phyloP scores from a whole-genome alignment of 768 basidiomycete species.

The Galerina sulciceps region DNA sequence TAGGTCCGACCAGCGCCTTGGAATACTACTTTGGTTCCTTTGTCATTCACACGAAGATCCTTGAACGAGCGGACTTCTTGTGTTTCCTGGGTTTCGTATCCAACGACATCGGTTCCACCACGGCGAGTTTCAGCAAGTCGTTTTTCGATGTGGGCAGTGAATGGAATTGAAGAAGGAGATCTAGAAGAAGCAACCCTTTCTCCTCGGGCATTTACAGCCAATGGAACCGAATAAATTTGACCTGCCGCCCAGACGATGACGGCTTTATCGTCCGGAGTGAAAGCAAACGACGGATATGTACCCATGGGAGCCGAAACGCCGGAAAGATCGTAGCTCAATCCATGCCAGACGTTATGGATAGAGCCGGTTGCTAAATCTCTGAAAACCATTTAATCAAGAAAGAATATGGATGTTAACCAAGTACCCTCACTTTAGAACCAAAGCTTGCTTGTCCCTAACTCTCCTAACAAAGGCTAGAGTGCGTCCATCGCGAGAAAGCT shows the following conservation, averaged over 20 bases:
- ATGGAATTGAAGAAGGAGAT: conserved; percentile 53
- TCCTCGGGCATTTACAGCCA: conserved; percentile 51
- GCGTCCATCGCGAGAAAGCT: conserved; percentile 67
- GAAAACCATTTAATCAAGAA: not conserved
- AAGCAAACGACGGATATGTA: conserved; percentile 78
- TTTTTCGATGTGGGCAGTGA: conserved; percentile 67
- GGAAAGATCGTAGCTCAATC: conserved; percentile 69
- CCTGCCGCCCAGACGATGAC: conserved; percentile 79
- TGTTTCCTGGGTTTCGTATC: conserved; percentile 53
- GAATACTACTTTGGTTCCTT: conserved; percentile 59
- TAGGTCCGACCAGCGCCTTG: conserved; percentile 69
- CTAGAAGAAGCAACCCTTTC: conserved; percentile 50
- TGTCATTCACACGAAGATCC: conserved; percentile 59
- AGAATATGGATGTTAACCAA: too few species aligned
- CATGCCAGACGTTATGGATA: conserved; percentile 67
- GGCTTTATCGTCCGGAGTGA: conserved; percentile 60
- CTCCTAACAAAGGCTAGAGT: conserved; percentile 79
- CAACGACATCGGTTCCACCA: conserved; percentile 52
- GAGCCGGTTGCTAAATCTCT: conserved; percentile 74
- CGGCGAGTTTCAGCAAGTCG: conserved; percentile 64
- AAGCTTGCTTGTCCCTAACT: conserved; percentile 71
- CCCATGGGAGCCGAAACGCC: conserved; percentile 75
- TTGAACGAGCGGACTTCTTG: conserved; percentile 68
- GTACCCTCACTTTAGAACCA: conserved; percentile 73
- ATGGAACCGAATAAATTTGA: conserved; percentile 66